Evolutionary conservation across 768 basidiomycete species (phyloP), one percentile per base, ranked within the genome.

Genomic region (Dioszegia hungarica): DNA sequence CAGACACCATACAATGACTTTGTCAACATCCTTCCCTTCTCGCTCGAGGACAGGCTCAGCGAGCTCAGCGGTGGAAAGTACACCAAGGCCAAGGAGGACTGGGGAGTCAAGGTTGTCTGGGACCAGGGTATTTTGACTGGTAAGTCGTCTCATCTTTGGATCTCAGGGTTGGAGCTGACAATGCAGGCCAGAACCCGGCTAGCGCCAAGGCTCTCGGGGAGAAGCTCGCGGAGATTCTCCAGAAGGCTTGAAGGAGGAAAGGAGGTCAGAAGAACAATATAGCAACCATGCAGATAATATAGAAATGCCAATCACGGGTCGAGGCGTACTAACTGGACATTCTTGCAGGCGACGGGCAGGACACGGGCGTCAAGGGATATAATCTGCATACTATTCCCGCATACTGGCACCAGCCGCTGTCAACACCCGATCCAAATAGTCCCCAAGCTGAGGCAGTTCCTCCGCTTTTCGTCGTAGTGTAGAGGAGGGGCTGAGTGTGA

Each of bases 151-250:
- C 28, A n/a, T 37, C 50, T 17, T n/a, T 10, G 11, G 3, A 27
- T 1, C 80, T 84, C 60, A 82, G 86, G 22, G 80, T 83, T 14
- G 79, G 81, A 8, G 82, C 83, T 63, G 84, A 83, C 12, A 79
- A 27, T 63, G 86, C 86, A 20, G 88, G 87, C 8, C 87, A 87
- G 73, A 89, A 89, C 75, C 87, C 86, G 3, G 83, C 81, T 17
- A 85, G 83, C 8, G 85, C 87, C 33, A 77, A 72, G 40, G 78
- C 78, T 0, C 58, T 88, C 38, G 87, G 79, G 6, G 75, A 86
- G 64, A 83, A 79, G 22, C 77, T 87, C 61, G 78, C 83, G 62
- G 78, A 83, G 63, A 80, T 80, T 9, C 75, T 86, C 36, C 60
- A 57, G 17, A 59, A 47, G 53, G 28, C 28, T 33, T 59, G 51